phyloP scores from a whole-genome alignment of 495 filamentous ascomycete species.

The Pseudomonodictys pantanalensis region DNA sequence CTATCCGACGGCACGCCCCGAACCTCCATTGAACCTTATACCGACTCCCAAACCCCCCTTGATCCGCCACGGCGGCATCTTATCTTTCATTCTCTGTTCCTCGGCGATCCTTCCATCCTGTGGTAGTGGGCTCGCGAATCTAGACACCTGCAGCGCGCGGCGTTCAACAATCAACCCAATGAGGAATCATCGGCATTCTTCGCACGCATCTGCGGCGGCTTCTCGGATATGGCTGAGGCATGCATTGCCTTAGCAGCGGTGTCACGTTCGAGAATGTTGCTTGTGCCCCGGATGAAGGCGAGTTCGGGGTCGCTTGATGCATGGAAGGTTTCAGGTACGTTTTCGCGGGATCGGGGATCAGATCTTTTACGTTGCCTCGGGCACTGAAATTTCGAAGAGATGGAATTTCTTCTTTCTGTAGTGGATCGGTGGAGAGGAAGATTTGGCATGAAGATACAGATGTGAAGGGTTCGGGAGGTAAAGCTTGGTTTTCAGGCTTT shows the following conservation, averaged over 20 bases:
- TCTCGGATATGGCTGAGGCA: constrained; percentile 18
- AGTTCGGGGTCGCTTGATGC: constrained; percentile 17
- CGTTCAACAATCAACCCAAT: too few species aligned
- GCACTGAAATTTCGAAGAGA: constrained; percentile 16
- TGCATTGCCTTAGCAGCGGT: constrained; percentile 13
- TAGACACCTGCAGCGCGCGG: too few species aligned
- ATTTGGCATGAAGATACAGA: too few species aligned
- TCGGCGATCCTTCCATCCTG: too few species aligned
- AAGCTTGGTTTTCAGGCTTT: neutral
- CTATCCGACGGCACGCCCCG: too few species aligned
- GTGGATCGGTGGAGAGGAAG: neutral
- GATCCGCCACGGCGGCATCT: too few species aligned
- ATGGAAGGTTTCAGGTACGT: constrained; percentile 16
- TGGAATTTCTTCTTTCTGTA: neutral
- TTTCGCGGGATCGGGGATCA: constrained; percentile 3
- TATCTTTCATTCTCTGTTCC: neutral
- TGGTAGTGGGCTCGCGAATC: too few species aligned
- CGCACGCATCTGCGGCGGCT: neutral
- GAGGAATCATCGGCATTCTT: neutral
- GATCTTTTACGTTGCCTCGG: neutral
- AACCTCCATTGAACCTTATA: too few species aligned
- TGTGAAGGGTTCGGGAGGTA: too few species aligned
- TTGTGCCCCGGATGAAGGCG: constrained; percentile 13
- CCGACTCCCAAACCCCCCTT: too few species aligned
- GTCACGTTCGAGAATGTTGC: constrained; percentile 26